Percentiles rank a stretch among this genome's conserved stretches.
These are phyloP conservation scores for Rauvolfia tetraphylla DNA, from an alignment of 257 asterid genomes.

Conservation along the genomic window DNA sequence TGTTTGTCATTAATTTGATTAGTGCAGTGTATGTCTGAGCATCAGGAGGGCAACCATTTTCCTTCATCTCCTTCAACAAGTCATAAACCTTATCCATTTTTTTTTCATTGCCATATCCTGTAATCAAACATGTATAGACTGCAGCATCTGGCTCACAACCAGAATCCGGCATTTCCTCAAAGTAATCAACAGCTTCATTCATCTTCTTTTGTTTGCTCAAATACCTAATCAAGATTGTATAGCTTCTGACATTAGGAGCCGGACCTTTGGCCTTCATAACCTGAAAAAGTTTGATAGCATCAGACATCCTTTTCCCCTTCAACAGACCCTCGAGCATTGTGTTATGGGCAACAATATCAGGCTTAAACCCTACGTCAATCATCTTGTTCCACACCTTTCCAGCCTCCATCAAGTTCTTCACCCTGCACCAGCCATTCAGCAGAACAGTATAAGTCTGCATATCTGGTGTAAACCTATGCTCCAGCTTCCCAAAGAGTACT, in stretches of 20 bases:
- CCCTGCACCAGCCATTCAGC: conserved; percentile 83
- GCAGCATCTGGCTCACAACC: conserved; percentile 69
- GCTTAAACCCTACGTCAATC: conserved; percentile 75
- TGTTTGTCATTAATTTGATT: conserved; percentile 70
- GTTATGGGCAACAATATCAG: conserved; percentile 76
- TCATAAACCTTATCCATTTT: conserved; percentile 63
- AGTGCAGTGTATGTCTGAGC: conserved; percentile 60
- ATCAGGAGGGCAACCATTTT: conserved; percentile 72
- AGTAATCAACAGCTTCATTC: conserved; percentile 52
- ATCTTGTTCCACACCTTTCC: conserved; percentile 83
- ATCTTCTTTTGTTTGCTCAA: conserved; percentile 65
- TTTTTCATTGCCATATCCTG: conserved; percentile 67
- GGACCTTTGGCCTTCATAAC: conserved; percentile 83
- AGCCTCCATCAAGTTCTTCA: conserved; percentile 78
- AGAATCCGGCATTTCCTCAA: conserved; percentile 54
- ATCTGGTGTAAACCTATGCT: conserved; percentile 62
- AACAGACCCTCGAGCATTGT: conserved; percentile 79
- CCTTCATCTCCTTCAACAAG: conserved; percentile 69
- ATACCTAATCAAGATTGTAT: conserved; percentile 55
- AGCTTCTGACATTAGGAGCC: conserved; percentile 62
- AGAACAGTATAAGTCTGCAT: conserved; percentile 58
- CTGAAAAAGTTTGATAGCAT: conserved; percentile 66
- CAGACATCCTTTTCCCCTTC: conserved; percentile 50
- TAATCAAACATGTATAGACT: conserved; percentile 63
- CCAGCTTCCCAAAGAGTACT: conserved; percentile 60